Evolutionary conservation across 148 eudicot genomes (phyloP).

Genomic region (Chenopodium quinoa): DNA sequence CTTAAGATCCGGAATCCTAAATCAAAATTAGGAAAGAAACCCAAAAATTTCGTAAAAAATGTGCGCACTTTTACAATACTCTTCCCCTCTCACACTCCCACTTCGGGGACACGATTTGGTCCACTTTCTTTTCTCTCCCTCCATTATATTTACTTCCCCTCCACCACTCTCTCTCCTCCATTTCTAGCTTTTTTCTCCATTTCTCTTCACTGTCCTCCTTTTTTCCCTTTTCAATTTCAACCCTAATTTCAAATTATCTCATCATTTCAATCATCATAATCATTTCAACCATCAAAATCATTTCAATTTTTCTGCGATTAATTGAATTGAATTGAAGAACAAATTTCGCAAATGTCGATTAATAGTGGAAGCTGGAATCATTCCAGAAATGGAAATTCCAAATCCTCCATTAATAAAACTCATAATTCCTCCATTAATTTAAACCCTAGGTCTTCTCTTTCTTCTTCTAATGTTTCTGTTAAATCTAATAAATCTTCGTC

Average conservation of each 20-base stretch:
- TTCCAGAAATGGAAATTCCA: slow-evolving; percentile 25
- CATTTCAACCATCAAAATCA: background rate
- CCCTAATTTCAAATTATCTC: background rate
- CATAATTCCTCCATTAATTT: slow-evolving; percentile 32
- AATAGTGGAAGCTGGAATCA: slow-evolving; percentile 30
- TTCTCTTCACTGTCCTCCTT: background rate
- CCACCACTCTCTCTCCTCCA: slow-evolving; percentile 16
- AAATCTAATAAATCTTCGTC: slow-evolving; percentile 49
- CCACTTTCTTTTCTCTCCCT: slow-evolving; percentile 8
- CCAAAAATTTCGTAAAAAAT: too few species aligned
- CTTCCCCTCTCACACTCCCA: background rate
- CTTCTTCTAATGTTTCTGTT: slow-evolving; percentile 46
- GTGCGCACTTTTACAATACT: too few species aligned
- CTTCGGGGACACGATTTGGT: slow-evolving; percentile 19
- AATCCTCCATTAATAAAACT: slow-evolving; percentile 24
- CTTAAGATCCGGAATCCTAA: too few species aligned
- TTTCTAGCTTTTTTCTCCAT: background rate
- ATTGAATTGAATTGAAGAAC: background rate
- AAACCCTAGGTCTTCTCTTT: slow-evolving; percentile 36
- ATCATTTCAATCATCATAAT: background rate
- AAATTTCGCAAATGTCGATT: slow-evolving; percentile 35
- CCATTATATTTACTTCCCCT: slow-evolving; percentile 17
- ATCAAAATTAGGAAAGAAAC: too few species aligned
- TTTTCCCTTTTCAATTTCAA: background rate
- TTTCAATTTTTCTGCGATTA: background rate